Evolutionary conservation across 2,329 filamentous ascomycete species (phyloP).

Genomic region (Cladosporium austrohemisphaericum): DNA sequence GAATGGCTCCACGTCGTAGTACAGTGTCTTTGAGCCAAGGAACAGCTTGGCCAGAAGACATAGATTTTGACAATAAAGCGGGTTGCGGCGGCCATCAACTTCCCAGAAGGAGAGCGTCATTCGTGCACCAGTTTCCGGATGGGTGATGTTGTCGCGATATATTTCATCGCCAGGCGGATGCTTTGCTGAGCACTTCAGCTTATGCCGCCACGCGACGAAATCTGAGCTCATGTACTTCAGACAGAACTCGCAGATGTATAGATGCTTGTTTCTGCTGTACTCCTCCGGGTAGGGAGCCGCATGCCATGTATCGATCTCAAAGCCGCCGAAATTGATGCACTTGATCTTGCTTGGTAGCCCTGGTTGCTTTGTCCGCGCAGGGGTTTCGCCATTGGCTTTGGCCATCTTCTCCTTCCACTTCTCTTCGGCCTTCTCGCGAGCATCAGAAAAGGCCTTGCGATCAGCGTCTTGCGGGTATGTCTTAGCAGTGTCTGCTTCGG

Average conservation of each 20-base stretch:
- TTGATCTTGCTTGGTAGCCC: conserved; percentile 94
- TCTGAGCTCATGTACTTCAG: conserved; percentile 99
- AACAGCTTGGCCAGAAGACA: conserved; percentile 95
- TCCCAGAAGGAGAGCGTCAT: conserved; percentile 75
- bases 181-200: conserved; percentile 89
- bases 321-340: conserved; percentile 95
- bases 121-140: conserved; percentile 32
- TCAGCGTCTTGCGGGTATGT: conserved; percentile 79
- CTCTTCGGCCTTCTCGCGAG: conserved; percentile 85
- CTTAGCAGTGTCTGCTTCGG: conserved; percentile 84
- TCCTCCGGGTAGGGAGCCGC: conserved; percentile 97
- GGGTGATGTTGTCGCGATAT: conserved; percentile 79
- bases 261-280: conserved; percentile 89
- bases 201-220: conserved; percentile 96
- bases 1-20: conserved; percentile 97
- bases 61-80: conserved; percentile 97
- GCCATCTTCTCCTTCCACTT: conserved; percentile 73
- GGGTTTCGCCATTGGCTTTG: conserved; percentile 61
- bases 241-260: conserved; percentile 99
- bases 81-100: conserved; percentile 93
- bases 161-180: conserved; percentile 97
- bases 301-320: conserved; percentile 99
- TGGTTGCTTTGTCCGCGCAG: conserved; percentile 59
- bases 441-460: conserved; percentile 80
- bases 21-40: conserved; percentile 95